Evolutionary conservation across 805 yeast species (phyloP), one percentile per base, ranked within the genome.

Genomic region (Wickerhamiella siamensis): DNA sequence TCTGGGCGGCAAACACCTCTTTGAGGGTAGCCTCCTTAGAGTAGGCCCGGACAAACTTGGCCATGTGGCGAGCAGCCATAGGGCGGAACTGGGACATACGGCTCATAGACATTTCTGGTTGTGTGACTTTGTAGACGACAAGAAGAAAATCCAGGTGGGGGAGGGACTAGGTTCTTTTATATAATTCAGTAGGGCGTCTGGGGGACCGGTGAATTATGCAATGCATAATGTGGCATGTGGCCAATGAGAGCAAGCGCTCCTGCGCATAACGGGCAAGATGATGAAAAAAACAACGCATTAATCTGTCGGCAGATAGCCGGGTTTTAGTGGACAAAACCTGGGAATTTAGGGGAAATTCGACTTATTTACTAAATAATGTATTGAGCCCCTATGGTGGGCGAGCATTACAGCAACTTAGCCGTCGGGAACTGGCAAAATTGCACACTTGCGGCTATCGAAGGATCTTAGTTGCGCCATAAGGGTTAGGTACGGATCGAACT

Each of bases 1-100:
- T 75, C 52, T 83, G 71, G 60, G 83, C 94, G 43, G 86, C 93
- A 61, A 91, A 87, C 62, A 94, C 79, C 67, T 91, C 94, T 67
- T 91, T 91, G 57, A 91, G 73, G 50, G 95, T 62, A 27, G 55
- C 50, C 53, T 54, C 56, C 47, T 48, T 50, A 43, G 54, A 42
- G 51, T 54, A 54, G 34, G 51, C 37, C 38, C 54, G 53, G 40
- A 46, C 45, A 43, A 27, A 16, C 42, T 34, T 33, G 20, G 40
- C 32, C 18, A 36, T 26, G 20, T 31, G 40, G 34, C 27, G 33
- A 18, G 36, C 24, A 18, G 33, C 34, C 40, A 37, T 16, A 31
- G 33, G 40, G n/a, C 33, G 33, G 34, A 29, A 17, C 6, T 10
- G 14, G 19, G 40, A 18, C 27, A 31, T 29, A 37, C 24, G 16